Base-by-base conservation (phyloP, 2,329 filamentous ascomycete species). In the Xylariaceae sp. region DNA sequence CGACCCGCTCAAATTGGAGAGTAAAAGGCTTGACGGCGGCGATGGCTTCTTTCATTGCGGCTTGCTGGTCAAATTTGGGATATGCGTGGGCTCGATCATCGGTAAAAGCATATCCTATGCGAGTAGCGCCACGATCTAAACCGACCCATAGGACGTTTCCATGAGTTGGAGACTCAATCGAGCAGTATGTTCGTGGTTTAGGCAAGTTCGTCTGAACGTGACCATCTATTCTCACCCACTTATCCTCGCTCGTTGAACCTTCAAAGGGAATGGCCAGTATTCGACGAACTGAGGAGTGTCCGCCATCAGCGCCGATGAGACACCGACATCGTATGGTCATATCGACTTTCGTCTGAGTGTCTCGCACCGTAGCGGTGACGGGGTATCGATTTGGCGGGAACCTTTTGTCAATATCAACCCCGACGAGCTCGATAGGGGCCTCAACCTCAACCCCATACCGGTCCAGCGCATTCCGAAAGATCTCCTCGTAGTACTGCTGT, bases 141-240 rank as follows among this genome's bases (percentile, higher is more conserved):
- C 75, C 73, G 2, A 73, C 77, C 78, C 78, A 82, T 0, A 82
- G 68, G 0, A 82, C 76, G 53, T 80, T 80, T 3, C 79, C 78
- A 59, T 81, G 78, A 0, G 74, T 77, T 0, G 72, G 72, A 29
- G 71, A 75, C 60, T 81, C 78, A 45, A 81, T 76, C 0, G 76
- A 67, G 54, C 75, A 75, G 57, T 80, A 76, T 1, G 70, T 68
- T 45, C 76, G 65, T 9, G 71, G 70, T 39, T 77, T 74, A 0
- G 79, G 78, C 61, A 80, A 66, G 54, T 77, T 71, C 0, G 76
- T 79, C 55, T 74, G 71, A 35, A 80, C 64, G 1, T 74, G 64
- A 1, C 78, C 78, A 59, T 81, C 78, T 41, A 58, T 74, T 7
- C 78, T 71, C 19, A 81, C 75, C 79, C 79, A 81, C 59, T 75